phyloP scores from a whole-genome alignment of 1,284 basidiomycete species.

The Stereum hirsutum region DNA sequence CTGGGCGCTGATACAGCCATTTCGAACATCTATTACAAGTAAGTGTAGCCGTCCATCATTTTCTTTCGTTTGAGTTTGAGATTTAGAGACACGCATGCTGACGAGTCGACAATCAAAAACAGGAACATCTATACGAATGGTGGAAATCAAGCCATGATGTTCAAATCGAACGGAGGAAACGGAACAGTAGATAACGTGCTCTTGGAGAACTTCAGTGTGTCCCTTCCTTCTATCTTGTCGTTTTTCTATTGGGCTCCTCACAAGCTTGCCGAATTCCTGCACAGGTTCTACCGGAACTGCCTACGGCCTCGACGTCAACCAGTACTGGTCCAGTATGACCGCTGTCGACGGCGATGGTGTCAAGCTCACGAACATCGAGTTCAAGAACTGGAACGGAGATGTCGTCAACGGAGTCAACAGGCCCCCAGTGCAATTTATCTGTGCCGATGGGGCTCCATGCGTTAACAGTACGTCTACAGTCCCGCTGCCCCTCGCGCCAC shows the following conservation, averaged over 20 bases:
- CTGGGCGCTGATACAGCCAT: conserved; percentile 22
- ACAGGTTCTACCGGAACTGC: too few species aligned
- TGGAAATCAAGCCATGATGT: conserved; percentile 27
- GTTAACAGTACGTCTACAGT: too few species aligned
- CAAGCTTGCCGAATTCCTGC: too few species aligned
- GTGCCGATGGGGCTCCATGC: conserved; percentile 24
- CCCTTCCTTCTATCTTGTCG: background rate
- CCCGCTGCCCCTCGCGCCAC: too few species aligned
- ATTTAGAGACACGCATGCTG: background rate
- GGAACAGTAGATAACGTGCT: conserved; percentile 24
- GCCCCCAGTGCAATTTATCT: conserved; percentile 22
- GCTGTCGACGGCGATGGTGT: too few species aligned
- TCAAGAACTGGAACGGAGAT: conserved; percentile 24
- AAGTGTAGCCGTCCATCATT: too few species aligned
- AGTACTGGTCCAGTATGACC: too few species aligned
- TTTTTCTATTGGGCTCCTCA: background rate
- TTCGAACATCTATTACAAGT: conserved; percentile 20
- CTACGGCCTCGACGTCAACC: too few species aligned
- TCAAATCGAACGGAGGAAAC: conserved; percentile 25
- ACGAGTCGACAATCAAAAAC: too few species aligned
- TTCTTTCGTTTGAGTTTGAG: background rate
- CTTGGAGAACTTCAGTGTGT: conserved; percentile 25
- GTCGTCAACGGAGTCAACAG: conserved; percentile 21
- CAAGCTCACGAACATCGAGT: too few species aligned
- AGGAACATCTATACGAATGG: conserved; percentile 24